These are phyloP conservation scores for Lagenidium giganteum DNA, from an alignment of 352 stramenopile genomes.

Conservation along the genomic window DNA sequence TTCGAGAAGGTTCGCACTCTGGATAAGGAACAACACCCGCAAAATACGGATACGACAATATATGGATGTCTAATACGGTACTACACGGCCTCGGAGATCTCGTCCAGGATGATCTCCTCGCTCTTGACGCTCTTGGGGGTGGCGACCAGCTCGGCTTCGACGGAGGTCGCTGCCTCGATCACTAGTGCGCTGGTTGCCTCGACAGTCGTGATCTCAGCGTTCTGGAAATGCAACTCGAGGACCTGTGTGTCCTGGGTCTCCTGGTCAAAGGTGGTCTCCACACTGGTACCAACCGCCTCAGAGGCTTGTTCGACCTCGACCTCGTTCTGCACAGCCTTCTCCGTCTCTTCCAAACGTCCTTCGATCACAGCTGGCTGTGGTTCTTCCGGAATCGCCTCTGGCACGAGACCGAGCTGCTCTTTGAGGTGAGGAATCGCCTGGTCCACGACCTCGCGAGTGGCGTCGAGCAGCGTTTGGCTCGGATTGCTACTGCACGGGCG, in stretches of 20 bases:
- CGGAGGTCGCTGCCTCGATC: neutral
- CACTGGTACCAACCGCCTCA: neutral
- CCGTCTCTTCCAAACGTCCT: constrained; percentile 2
- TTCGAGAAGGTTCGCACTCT: too few species aligned
- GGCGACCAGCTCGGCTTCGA: neutral
- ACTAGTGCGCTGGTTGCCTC: neutral
- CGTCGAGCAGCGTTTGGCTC: constrained; percentile 52
- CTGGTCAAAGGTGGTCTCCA: too few species aligned
- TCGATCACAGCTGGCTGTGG: constrained; percentile 15
- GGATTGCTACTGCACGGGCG: constrained; percentile 29
- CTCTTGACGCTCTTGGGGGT: constrained; percentile 10
- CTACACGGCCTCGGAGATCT: constrained; percentile 26
- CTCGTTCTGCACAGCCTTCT: neutral
- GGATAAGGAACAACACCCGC: too few species aligned
- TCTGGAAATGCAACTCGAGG: neutral
- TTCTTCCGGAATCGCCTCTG: constrained; percentile 17
- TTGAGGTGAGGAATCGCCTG: constrained; percentile 72
- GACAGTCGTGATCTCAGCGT: neutral
- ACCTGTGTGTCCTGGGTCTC: constrained; percentile 1
- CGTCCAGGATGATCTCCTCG: constrained; percentile 14
- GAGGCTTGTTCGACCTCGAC: neutral
- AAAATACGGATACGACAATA: too few species aligned
- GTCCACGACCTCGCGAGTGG: constrained; percentile 70
- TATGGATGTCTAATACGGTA: too few species aligned
- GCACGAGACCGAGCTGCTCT: constrained; percentile 60